Percentiles rank a stretch among this genome's conserved stretches.
Conservation (phyloP, 306 rosid genomes). For the Inga oerstediana region DNA sequence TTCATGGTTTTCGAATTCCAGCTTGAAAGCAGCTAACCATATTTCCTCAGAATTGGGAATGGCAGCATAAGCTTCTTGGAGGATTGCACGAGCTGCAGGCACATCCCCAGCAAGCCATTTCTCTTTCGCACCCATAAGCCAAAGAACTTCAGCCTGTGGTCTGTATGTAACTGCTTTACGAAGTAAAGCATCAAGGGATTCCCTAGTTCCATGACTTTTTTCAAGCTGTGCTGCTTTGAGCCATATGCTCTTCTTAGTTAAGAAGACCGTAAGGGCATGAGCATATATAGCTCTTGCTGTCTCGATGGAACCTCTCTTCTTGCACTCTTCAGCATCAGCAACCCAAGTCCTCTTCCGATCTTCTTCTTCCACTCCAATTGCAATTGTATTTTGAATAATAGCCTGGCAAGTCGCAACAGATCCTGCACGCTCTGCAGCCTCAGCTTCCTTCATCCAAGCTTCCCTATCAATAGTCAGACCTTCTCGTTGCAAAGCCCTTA, state of each 20-base stretch:
- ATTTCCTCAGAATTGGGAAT: conserved; percentile 93
- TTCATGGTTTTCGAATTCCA: conserved; percentile 90
- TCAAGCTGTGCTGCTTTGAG: conserved; percentile 95
- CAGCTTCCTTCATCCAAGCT: conserved; percentile 95
- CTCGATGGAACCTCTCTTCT: conserved; percentile 86
- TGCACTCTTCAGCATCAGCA: conserved; percentile 96
- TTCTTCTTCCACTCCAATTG: conserved; percentile 91
- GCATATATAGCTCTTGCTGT: conserved; percentile 92
- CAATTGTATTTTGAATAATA: conserved; percentile 68
- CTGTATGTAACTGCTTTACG: conserved; percentile 83
- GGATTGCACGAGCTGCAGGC: conserved; percentile 85
- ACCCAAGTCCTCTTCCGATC: conserved; percentile 97
- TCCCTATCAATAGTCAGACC: conserved; percentile 77
- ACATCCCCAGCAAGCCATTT: conserved; percentile 99
- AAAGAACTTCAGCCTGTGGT: conserved; percentile 94
- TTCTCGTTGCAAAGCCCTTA: conserved; percentile 83
- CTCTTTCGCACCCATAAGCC: conserved; percentile 99
- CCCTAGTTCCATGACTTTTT: conserved; percentile 90
- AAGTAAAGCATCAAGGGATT: conserved; percentile 86
- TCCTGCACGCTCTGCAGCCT: conserved; percentile 89
- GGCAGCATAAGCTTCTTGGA: conserved; percentile 92
- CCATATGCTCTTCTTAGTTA: conserved; percentile 95
- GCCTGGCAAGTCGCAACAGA: conserved; percentile 85
- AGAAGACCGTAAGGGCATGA: conserved; percentile 79
- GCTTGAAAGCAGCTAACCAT: conserved; percentile 95